phyloP scores from a whole-genome alignment of 371 early-diverging fungal species.

The Mortierella sp. region DNA sequence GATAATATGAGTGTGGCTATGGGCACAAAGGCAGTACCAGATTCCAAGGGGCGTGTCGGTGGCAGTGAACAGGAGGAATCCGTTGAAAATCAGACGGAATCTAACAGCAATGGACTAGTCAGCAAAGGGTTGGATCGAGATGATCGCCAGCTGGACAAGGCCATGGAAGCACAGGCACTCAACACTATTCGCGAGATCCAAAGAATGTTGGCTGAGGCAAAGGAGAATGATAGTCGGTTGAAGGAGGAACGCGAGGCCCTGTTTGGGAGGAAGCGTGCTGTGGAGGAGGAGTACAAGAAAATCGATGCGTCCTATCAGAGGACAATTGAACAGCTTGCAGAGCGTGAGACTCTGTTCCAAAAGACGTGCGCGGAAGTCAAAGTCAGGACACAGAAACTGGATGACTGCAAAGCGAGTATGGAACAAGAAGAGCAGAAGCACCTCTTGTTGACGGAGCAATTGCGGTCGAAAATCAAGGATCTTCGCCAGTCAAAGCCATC shows the following conservation, averaged over 20 bases:
- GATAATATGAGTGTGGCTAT: no score
- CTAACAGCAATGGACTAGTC: not conserved
- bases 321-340: conserved; percentile 7
- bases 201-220: conserved; percentile 12
- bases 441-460: conserved; percentile 3
- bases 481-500: conserved; percentile 2
- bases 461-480: conserved; percentile 30
- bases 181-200: conserved; percentile 32
- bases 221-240: conserved; percentile 14
- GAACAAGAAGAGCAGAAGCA: conserved; percentile 27
- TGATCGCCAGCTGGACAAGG: conserved; percentile 15
- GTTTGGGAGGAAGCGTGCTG: conserved; percentile 10
- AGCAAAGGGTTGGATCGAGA: not conserved
- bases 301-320: conserved; percentile 14
- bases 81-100: not conserved
- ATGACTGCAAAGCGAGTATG: conserved; percentile 22
- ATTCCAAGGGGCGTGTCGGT: not conserved
- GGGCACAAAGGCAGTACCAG: not conserved
- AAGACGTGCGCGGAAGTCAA: conserved; percentile 21
- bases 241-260: conserved; percentile 20
- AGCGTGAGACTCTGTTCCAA: conserved; percentile 18
- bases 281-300: conserved; percentile 12
- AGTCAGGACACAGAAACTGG: conserved; percentile 14
- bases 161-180: conserved; percentile 31
- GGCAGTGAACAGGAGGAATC: not conserved